Evolutionary conservation across 148 eudicot species (phyloP), one percentile per base, ranked within the genome.

Genomic region (Vaccinium macrocarpon): DNA sequence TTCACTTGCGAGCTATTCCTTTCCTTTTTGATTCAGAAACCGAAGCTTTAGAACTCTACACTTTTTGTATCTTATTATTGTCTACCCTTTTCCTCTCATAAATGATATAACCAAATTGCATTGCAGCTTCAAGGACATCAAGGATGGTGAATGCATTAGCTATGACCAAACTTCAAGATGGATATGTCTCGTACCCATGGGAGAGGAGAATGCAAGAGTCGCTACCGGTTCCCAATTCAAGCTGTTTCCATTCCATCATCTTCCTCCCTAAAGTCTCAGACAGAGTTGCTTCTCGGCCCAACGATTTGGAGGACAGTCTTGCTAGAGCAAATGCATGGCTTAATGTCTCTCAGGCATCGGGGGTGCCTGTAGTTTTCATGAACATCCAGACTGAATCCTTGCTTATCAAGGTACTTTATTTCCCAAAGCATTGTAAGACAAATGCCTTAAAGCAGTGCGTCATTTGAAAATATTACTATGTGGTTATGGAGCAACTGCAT

Each of bases 301-400:
- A 91, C 51, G 97, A 95, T 70, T 80, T 95, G 32, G 98, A 95
- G 86, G 97, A 95, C 88, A 95, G 95, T 62, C 91, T 95, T 84
- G 93, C 95, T 9, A 88, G 97, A 88, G 94, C 97, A 4, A 93
- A 93, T 86, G 92, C 98, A 0, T 95, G 98, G 98, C 87, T 93
- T 12, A 91, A 86, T 84, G 91, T 95, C 42, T 88, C 97, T 85
- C 92, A 91, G 80, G 89, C 89, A 1, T 90, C 94, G 0, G 97
- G 98, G 52, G 94, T 91, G 49, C 95, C 98, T 25, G 77, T 92
- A 57, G 84, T 89, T 61, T 91, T 91, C 78, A 93, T 88, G 83
- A 95, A 91, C 81, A 90, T 95, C 81, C 98, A 95, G 57, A 95
- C 95, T 1, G 98, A 95, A 84, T 94, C 98, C 73, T 90, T 95